phyloP scores from a whole-genome alignment of 805 yeast genomes.

The Candida xyloterini region DNA sequence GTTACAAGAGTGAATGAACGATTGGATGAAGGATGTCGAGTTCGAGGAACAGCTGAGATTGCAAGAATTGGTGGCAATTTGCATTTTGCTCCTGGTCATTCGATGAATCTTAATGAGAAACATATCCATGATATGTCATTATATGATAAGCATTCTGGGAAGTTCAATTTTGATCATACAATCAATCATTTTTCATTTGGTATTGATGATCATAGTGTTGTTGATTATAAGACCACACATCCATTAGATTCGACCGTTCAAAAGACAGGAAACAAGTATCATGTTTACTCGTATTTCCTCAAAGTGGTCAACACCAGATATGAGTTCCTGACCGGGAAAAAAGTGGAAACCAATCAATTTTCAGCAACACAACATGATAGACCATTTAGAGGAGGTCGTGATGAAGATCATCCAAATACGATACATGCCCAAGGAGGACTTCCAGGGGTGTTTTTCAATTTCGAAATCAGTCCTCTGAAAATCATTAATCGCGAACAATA shows the following conservation, averaged over 20 bases:
- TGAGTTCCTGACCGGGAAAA: constrained; percentile 56
- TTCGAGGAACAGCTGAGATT: constrained; percentile 73
- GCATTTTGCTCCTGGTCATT: constrained; percentile 95
- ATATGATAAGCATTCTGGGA: constrained; percentile 51
- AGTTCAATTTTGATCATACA: constrained; percentile 71
- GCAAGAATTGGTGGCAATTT: constrained; percentile 86
- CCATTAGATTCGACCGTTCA: constrained; percentile 62
- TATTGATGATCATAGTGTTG: constrained; percentile 38
- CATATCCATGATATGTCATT: constrained; percentile 87
- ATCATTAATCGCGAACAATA: constrained; percentile 79
- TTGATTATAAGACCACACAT: constrained; percentile 45
- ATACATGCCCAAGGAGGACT: constrained; percentile 79
- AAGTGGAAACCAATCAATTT: constrained; percentile 82
- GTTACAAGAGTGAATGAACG: constrained; percentile 58
- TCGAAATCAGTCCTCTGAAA: constrained; percentile 91
- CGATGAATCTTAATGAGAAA: constrained; percentile 52
- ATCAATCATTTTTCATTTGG: constrained; percentile 87
- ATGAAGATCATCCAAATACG: constrained; percentile 87
- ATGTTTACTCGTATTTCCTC: constrained; percentile 71
- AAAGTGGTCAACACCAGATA: constrained; percentile 90
- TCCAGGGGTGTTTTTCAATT: constrained; percentile 84
- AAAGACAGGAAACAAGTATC: constrained; percentile 47
- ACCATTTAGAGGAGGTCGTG: constrained; percentile 82
- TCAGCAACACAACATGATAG: constrained; percentile 86
- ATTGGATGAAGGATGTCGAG: constrained; percentile 82